Percentiles rank a stretch among this genome's conserved stretches.
phyloP scores from a whole-genome alignment of 352 stramenopile species.

The Globisporangium iwayamae region DNA sequence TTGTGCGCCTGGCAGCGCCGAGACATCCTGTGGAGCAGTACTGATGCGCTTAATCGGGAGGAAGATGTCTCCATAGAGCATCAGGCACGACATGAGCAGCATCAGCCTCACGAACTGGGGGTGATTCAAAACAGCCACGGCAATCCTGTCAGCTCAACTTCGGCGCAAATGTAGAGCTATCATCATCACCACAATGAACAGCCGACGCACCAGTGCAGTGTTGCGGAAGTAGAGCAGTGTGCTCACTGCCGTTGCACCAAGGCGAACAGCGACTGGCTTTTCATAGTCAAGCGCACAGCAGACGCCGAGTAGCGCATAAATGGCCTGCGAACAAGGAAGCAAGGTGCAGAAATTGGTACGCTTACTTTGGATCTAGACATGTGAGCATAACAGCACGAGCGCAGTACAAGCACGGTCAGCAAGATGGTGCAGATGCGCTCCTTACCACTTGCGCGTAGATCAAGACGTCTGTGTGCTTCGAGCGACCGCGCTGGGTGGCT shows the following conservation, averaged over 20 bases:
- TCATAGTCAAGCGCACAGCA: conserved; percentile 46
- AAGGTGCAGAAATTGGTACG: neutral
- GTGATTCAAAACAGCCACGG: neutral
- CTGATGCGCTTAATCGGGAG: conserved; percentile 30
- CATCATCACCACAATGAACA: neutral
- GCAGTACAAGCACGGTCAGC: neutral
- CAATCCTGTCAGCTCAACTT: neutral
- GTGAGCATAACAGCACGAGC: neutral
- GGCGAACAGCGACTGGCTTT: conserved; percentile 44
- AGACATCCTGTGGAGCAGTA: conserved; percentile 6
- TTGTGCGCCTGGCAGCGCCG: conserved; percentile 16
- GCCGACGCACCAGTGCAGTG: conserved; percentile 36
- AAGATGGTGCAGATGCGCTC: neutral
- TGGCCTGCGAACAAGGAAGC: neutral
- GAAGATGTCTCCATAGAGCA: conserved; percentile 59
- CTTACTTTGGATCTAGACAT: neutral
- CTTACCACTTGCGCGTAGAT: conserved; percentile 51
- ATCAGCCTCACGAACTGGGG: conserved; percentile 55
- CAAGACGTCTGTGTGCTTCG: conserved; percentile 31
- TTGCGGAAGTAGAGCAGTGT: conserved; percentile 67
- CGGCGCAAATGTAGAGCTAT: neutral
- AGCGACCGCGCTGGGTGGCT: conserved; percentile 37
- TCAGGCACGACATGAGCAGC: conserved; percentile 48
- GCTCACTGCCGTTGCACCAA: conserved; percentile 24
- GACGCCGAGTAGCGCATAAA: conserved; percentile 31